A percentile compares a stretch with the other conserved stretches of the same genome.
Evolutionary conservation across 2,329 filamentous ascomycete species (phyloP).

Genomic region (Fusarium sp.): DNA sequence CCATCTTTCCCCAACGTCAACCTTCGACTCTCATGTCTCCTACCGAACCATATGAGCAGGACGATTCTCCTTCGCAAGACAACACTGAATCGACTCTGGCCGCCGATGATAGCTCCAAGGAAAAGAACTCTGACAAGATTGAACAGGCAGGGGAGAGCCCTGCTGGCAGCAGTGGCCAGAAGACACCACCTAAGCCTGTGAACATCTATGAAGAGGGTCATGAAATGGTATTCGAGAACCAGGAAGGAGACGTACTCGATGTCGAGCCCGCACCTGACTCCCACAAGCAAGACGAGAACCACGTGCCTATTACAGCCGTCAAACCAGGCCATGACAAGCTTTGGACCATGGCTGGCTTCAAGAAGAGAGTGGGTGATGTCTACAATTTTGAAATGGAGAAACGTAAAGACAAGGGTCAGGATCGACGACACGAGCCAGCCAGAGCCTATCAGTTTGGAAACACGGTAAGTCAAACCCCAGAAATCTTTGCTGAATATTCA

Average conservation of each 20-base stretch:
- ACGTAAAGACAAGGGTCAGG: slow-evolving; percentile 71
- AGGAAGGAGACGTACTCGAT: slow-evolving; percentile 85
- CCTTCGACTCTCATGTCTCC: slow-evolving; percentile 39
- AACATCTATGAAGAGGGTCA: slow-evolving; percentile 85
- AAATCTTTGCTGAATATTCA: background rate
- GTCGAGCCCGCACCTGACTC: slow-evolving; percentile 57
- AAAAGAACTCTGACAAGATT: slow-evolving; percentile 45
- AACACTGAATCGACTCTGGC: slow-evolving; percentile 50
- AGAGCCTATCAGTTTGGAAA: slow-evolving; percentile 87
- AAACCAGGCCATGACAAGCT: slow-evolving; percentile 38
- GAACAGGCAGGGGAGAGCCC: slow-evolving; percentile 41
- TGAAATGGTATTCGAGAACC: slow-evolving; percentile 83
- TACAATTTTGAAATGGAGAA: slow-evolving; percentile 70
- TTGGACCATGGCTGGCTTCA: slow-evolving; percentile 56
- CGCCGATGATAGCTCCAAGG: slow-evolving; percentile 49
- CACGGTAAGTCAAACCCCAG: slow-evolving; percentile 62
- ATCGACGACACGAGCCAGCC: slow-evolving; percentile 76
- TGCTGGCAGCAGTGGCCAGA: slow-evolving; percentile 27
- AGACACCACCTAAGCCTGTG: slow-evolving; percentile 51
- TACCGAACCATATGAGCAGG: slow-evolving; percentile 43
- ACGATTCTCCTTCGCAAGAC: slow-evolving; percentile 47
- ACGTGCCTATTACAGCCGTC: slow-evolving; percentile 34
- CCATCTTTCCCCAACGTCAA: slow-evolving; percentile 77
- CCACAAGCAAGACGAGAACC: slow-evolving; percentile 23
- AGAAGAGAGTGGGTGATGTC: slow-evolving; percentile 62